Base-by-base conservation (phyloP, 2,329 filamentous ascomycete species). In the Colletotrichum sp. region DNA sequence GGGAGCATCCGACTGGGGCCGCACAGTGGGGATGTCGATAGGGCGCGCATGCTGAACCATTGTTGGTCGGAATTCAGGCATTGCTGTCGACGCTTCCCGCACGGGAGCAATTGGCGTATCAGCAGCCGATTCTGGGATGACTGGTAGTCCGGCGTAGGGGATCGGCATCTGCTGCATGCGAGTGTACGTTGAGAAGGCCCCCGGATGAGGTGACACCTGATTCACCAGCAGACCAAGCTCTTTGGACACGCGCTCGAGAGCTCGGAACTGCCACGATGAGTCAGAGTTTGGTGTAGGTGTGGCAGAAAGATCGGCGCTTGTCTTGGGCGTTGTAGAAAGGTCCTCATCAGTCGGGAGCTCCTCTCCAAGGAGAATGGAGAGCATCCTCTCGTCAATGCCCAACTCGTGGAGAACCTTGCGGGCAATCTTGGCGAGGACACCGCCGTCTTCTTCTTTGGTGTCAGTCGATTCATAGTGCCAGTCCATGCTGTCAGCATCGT, bases 311-410 rank as follows among this genome's bases (percentile, higher is more conserved):
- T 58, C 56, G 30, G 76, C 77, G 66, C 66, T 74, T 62, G 87
- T 86, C 72, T 86, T 87, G 15, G 89, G 87, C 28, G 87, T 90
- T 12, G 87, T 83, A 13, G 87, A 87, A 12, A 89, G 77, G 74
- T 88, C 84, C 48, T 89, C 86, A 30, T 88, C 86, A 30, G 86
- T 86, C 4, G 93, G 92, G 28, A 98, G 85, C 4, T 91, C 87
- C 82, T 98, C 96, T 15, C 97, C 97, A 71, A 98, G 93, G 10
- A 99, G 93, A 66, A 98, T 93, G 0, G 94, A 94, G 10, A 99
- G 89, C 25, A 97, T 88, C 66, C 91, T 91, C 77, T 98, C 95
- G 80, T 98, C 96, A 71, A 99, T 94, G 10, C 96, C 96, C 58
- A 99, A 86, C 81, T 98, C 96, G 68, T 93, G 92, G 79, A 99